Evolutionary conservation across 805 yeast genomes (phyloP).

Genomic region (Priceomyces fermenticarens): DNA sequence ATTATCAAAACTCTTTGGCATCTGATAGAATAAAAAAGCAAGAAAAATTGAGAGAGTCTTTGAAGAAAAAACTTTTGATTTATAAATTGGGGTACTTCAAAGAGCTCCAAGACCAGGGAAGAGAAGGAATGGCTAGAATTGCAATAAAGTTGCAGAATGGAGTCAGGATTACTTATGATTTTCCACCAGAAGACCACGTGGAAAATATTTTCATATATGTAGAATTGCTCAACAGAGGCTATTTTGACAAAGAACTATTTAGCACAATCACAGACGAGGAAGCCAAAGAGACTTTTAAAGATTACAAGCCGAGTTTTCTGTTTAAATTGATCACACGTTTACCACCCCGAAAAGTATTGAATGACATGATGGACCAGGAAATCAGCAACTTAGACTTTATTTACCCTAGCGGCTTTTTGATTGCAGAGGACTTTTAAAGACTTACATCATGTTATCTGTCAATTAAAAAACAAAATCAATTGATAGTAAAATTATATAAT

Average conservation of each 20-base stretch:
- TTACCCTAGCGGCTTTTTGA: conserved; percentile 50
- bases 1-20: conserved; percentile 67
- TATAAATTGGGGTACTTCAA: conserved; percentile 25
- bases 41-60: conserved; percentile 21
- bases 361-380: conserved; percentile 24
- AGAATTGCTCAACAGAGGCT: conserved; percentile 41
- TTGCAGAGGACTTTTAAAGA: conserved; percentile 46
- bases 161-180: conserved; percentile 42
- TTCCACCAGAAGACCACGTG: conserved; percentile 27
- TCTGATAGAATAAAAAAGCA: conserved; percentile 57
- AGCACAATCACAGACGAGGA: conserved; percentile 20
- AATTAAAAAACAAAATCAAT: background rate
- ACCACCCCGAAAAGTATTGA: conserved; percentile 34
- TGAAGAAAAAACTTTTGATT: conserved; percentile 37
- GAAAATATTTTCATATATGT: conserved; percentile 34
- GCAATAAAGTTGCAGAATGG: conserved; percentile 71
- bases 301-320: conserved; percentile 22
- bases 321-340: conserved; percentile 35
- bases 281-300: conserved; percentile 19
- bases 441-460: background rate
- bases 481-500: background rate
- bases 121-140: conserved; percentile 47
- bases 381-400: conserved; percentile 60
- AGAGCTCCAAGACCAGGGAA: conserved; percentile 9
- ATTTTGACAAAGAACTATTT: conserved; percentile 19